phyloP scores from a whole-genome alignment of 2,329 filamentous ascomycete species.

The Thermothelomyces thermophilus region DNA sequence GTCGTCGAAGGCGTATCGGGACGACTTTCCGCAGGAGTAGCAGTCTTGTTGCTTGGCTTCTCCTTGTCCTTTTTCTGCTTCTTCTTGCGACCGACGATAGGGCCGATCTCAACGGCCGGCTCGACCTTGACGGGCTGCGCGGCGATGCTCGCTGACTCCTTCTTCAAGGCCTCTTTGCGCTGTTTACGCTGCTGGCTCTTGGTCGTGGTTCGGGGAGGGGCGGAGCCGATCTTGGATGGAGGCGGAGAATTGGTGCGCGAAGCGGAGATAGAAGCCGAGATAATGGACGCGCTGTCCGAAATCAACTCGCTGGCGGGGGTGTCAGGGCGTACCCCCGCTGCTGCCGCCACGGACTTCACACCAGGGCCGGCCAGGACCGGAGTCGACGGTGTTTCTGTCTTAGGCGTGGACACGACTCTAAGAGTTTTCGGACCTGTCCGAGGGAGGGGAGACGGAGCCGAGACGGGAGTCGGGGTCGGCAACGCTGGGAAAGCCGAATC shows the following conservation, averaged over 20 bases:
- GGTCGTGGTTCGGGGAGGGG: slow-evolving; percentile 61
- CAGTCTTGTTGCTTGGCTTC: slow-evolving; percentile 24
- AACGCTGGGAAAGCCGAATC: slow-evolving; percentile 46
- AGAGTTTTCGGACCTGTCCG: slow-evolving; percentile 57
- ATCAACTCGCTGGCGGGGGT: slow-evolving; percentile 68
- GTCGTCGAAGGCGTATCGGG: slow-evolving; percentile 20
- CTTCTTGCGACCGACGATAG: slow-evolving; percentile 74
- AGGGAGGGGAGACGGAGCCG: slow-evolving; percentile 46
- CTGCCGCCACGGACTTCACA: slow-evolving; percentile 27
- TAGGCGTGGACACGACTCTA: slow-evolving; percentile 62
- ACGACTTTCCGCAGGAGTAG: slow-evolving; percentile 25
- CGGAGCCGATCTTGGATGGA: slow-evolving; percentile 58
- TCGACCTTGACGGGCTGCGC: slow-evolving; percentile 45
- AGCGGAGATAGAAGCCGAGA: slow-evolving; percentile 62
- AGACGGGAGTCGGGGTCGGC: slow-evolving; percentile 41
- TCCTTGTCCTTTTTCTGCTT: slow-evolving; percentile 73
- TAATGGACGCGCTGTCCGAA: slow-evolving; percentile 69
- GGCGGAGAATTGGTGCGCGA: slow-evolving; percentile 68
- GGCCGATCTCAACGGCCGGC: slow-evolving; percentile 53
- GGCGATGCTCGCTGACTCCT: slow-evolving; percentile 50
- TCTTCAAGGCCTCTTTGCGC: slow-evolving; percentile 60
- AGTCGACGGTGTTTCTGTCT: slow-evolving; percentile 47
- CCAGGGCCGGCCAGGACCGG: slow-evolving; percentile 18
- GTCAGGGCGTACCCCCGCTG: slow-evolving; percentile 44
- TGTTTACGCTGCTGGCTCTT: slow-evolving; percentile 77